Base-by-base conservation (phyloP, 345 rosid species). In the Pugionium cornutum region DNA sequence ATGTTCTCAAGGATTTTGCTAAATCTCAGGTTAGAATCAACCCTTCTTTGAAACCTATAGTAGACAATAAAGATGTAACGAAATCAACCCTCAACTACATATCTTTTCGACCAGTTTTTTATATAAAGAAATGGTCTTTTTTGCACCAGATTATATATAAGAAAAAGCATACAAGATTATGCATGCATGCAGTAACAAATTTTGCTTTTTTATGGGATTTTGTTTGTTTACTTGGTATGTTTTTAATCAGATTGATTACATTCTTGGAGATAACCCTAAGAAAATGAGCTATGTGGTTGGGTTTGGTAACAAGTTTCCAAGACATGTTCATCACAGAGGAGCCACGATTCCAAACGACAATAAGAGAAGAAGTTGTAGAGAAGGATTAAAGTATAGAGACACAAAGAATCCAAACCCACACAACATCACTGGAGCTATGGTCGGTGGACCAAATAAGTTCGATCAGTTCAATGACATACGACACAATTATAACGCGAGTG, bases 241-340 rank as follows among this genome's bases (percentile, higher is more conserved):
- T 73, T 44, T 0, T 18, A 18, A 28, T 2, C 82, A 90, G 95
- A 67, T 88, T 28, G 78, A 82, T 59, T 89, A 92, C 84, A 89
- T 92, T 50, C 80, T 92, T 8, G 98, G 96, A 9, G 74, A 84
- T 6, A 92, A 92, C 69, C 96, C 98, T 10, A 51, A 73, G 76
- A 92, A 84, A 5, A 89, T 85, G 95, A 89, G 96, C 82, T 92
- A 84, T 49, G 80, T 87, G 31, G 96, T 89, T 48, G 98, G 96
- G 0, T 82, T 75, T 50, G 92, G 96, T 9, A 66, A 39, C 35
- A 81, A 89, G 71, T 92, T 74, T 67, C 98, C 98, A 2, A 84
- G 83, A 62, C 80, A 76, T 7, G 85, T 89, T 55, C 89, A 92
- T 63, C 98, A 92, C 64, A 80, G 96, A 0, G 98, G 83, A 43